Percentiles rank a stretch among this genome's conserved stretches.
Conservation (phyloP, 345 rosid genomes). For the Citrus cavaleriei region DNA sequence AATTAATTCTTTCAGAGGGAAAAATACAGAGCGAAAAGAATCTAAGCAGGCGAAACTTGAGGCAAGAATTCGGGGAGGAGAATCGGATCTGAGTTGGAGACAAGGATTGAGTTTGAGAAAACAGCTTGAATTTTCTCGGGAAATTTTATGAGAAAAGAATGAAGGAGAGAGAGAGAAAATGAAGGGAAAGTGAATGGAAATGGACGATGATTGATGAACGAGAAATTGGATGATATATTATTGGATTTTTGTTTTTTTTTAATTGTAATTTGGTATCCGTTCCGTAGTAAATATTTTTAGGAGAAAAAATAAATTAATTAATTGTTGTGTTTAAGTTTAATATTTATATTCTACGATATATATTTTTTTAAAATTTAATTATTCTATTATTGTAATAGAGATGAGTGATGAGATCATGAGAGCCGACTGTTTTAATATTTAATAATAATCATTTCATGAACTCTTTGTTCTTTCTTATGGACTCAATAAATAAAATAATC, state of each 20-base stretch:
- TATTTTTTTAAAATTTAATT: too few relatives aligned
- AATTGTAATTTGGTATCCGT: neutral
- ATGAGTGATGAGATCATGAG: neutral
- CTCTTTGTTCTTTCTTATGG: neutral
- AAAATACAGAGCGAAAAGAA: constrained; percentile 1
- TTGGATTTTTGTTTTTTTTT: neutral
- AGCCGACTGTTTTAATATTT: neutral
- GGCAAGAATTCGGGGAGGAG: constrained; percentile 26
- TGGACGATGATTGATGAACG: constrained; percentile 12
- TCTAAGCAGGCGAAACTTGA: constrained; percentile 13
- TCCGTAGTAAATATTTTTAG: neutral
- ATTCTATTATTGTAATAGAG: neutral
- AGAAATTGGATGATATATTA: neutral
- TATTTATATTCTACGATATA: too few relatives aligned
- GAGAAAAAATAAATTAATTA: neutral
- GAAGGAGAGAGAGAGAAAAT: neutral
- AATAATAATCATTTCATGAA: neutral
- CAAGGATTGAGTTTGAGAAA: constrained; percentile 4
- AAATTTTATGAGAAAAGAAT: constrained; percentile 20
- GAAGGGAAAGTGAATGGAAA: constrained; percentile 6
- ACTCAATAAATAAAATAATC: neutral
- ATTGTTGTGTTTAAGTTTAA: neutral
- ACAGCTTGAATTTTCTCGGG: constrained; percentile 15
- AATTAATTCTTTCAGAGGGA: neutral
- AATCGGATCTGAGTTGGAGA: constrained; percentile 36